Evolutionary conservation across 192 early-diverging fungal genomes (phyloP), one percentile per base, ranked within the genome.

Genomic region (Coemansia sp.): DNA sequence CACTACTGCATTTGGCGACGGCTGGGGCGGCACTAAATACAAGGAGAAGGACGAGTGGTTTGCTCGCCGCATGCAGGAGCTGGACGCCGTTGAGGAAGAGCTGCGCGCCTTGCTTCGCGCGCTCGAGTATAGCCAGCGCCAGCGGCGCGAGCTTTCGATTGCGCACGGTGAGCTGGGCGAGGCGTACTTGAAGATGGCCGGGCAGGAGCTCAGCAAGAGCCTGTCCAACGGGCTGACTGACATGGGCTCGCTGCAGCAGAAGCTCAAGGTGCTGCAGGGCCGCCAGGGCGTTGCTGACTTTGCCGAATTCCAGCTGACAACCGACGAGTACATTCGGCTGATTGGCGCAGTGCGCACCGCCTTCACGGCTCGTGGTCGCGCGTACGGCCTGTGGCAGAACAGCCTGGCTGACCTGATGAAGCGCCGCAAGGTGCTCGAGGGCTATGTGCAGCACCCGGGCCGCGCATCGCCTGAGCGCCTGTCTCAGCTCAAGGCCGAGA

Each of bases 281-380:
- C 84, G 87, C 59, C 95, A 97, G 83, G 89, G 87, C 16, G 87
- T 89, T 5, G 85, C 86, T 49, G 94, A 96, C 78, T 87, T 96
- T 40, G 65, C 88, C 9, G 84, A 91, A 6, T 78, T 96, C 63
- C 90, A 90, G 76, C 86, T 90, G 62, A 95, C 89, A 2, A 91
- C 93, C 55, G 95, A 97, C 63, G 95, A 96, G 74, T 93, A 97
- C 73, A 87, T 96, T 74, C 89, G 93, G n/a, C 86, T 93, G 67
- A 93, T 95, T 68, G 91, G 88, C 6, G 90, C 93, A 0, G 91
- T 95, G 73, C 90, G 93, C 59, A 88, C 89, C 51, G 90, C 94
- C 43, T 96, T 95, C 68, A 87, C 86, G 65, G 89, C 93, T 18
- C 87, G 95, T 2, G 85, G 87, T 1, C 89, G 90, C 47, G 88